These are phyloP conservation scores for Pythium oligandrum DNA, from an alignment of 352 stramenopile genomes.

Conservation along the genomic window DNA sequence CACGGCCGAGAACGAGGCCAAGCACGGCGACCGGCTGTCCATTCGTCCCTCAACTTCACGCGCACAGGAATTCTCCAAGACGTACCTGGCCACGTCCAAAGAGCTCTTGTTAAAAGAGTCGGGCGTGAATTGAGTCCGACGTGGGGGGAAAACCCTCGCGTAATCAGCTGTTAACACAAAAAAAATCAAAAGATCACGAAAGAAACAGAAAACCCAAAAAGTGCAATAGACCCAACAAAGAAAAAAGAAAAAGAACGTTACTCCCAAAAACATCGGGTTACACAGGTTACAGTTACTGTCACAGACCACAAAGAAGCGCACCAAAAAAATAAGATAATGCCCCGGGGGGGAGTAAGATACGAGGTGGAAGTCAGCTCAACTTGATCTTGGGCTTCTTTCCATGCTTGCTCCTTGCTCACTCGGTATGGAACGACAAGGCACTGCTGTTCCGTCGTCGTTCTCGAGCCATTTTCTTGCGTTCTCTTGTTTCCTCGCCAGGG, in stretches of 20 bases:
- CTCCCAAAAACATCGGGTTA: neutral
- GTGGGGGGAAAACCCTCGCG: too few relatives aligned
- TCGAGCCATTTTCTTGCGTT: conserved; percentile 66
- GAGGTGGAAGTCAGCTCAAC: too few relatives aligned
- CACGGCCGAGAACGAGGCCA: conserved; percentile 60
- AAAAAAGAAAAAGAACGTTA: conserved; percentile 1
- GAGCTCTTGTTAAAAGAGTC: conserved; percentile 67
- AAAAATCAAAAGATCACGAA: too few relatives aligned
- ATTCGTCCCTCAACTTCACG: conserved; percentile 37
- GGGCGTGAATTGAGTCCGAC: conserved; percentile 12
- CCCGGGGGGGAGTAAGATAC: too few relatives aligned
- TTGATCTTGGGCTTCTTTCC: too few relatives aligned
- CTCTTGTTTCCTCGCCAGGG: conserved; percentile 58
- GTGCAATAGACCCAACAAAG: neutral
- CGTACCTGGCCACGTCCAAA: conserved; percentile 63
- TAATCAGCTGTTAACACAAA: too few relatives aligned
- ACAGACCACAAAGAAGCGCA: neutral
- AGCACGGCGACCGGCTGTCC: conserved; percentile 56
- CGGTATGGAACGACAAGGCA: conserved; percentile 34
- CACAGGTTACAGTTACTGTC: too few relatives aligned
- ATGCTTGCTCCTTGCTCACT: conserved; percentile 30
- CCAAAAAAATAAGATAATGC: conserved; percentile 18
- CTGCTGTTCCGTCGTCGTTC: conserved; percentile 76
- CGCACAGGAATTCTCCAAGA: conserved; percentile 62
- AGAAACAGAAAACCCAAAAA: conserved; percentile 2